Percentiles rank a stretch among this genome's conserved stretches.
Evolutionary conservation across 2,329 filamentous ascomycete species (phyloP).

Genomic region (Alternaria burnsii): DNA sequence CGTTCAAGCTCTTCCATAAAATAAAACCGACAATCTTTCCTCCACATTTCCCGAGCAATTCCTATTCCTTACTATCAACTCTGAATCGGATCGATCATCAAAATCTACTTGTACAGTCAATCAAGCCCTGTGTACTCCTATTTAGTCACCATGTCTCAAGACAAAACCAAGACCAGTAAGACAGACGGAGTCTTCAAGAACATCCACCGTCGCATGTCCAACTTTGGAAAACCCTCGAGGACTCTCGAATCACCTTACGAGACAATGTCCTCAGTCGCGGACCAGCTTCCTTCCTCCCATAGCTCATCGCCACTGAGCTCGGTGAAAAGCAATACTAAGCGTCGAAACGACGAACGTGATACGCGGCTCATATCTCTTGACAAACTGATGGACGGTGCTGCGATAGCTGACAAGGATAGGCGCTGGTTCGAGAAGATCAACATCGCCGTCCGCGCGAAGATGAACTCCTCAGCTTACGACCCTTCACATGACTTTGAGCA

Average conservation of each 20-base stretch:
- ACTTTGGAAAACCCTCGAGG: background rate
- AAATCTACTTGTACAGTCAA: background rate
- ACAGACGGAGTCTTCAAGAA: background rate
- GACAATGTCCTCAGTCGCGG: background rate
- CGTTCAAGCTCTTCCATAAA: background rate
- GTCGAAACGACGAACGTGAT: constrained; percentile 5
- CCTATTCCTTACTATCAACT: background rate
- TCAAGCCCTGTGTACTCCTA: background rate
- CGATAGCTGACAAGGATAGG: background rate
- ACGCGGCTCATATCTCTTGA: constrained; percentile 4
- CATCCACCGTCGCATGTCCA: constrained; percentile 1
- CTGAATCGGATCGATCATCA: background rate
- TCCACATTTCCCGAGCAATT: background rate
- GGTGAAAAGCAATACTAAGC: background rate
- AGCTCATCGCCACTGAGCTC: background rate
- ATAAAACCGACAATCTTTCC: background rate
- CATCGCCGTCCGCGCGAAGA: constrained; percentile 23
- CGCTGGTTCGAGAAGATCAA: constrained; percentile 42
- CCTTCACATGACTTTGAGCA: constrained; percentile 86
- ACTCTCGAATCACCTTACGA: background rate
- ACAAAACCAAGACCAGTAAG: background rate
- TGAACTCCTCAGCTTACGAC: constrained; percentile 80
- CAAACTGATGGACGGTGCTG: constrained; percentile 1
- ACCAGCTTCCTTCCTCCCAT: background rate
- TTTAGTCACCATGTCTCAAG: background rate